phyloP scores from a whole-genome alignment of 1,284 basidiomycete genomes.

The Marasmius tenuissimus region DNA sequence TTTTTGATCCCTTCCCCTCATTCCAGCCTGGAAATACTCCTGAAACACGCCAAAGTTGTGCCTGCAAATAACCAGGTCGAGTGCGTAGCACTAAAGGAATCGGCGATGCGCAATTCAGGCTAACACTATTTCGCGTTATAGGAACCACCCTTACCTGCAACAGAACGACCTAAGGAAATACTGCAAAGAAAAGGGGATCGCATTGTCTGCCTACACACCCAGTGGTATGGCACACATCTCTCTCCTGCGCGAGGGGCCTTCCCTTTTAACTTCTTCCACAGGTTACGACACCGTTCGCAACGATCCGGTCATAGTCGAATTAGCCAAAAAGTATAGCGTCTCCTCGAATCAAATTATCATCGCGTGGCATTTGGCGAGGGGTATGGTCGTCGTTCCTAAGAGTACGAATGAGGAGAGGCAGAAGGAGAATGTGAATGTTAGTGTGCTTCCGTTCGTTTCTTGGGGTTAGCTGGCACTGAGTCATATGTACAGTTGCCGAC shows the following conservation, averaged over 20 bases:
- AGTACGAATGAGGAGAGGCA: slow-evolving; percentile 39
- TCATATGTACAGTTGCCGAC: slow-evolving; percentile 24
- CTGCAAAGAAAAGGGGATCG: slow-evolving; percentile 21
- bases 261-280: slow-evolving; percentile 10
- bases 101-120: neutral
- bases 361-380: slow-evolving; percentile 46
- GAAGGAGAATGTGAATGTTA: slow-evolving; percentile 41
- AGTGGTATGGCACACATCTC: slow-evolving; percentile 15
- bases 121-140: slow-evolving; percentile 1
- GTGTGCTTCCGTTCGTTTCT: slow-evolving; percentile 2
- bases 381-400: slow-evolving; percentile 38
- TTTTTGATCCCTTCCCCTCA: neutral
- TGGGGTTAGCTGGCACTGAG: neutral
- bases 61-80: slow-evolving; percentile 27
- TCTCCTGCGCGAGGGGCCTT: neutral
- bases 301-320: slow-evolving; percentile 36
- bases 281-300: slow-evolving; percentile 39
- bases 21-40: slow-evolving; percentile 30
- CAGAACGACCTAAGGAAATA: slow-evolving; percentile 22
- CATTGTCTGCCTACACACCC: slow-evolving; percentile 22
- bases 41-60: slow-evolving; percentile 18
- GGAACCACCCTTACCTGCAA: slow-evolving; percentile 22
- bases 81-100: slow-evolving; percentile 8
- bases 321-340: slow-evolving; percentile 41
- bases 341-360: slow-evolving; percentile 42